Conservation (phyloP, 1,284 basidiomycete genomes). For the Ceratobasidium sp. region DNA sequence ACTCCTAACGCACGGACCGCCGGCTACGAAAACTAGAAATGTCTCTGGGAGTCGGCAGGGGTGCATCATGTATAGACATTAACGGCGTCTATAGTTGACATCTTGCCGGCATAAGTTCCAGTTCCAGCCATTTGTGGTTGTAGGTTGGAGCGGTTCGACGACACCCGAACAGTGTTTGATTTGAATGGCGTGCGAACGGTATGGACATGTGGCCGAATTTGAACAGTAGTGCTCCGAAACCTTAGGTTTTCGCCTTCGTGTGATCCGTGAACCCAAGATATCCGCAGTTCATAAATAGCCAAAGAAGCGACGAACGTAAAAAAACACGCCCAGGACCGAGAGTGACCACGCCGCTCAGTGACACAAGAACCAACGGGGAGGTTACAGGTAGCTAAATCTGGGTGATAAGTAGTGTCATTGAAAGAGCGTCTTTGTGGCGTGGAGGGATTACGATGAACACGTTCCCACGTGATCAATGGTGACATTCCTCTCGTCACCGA, state of each 20-base stretch:
- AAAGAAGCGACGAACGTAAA: background rate
- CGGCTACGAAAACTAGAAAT: background rate
- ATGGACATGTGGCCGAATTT: background rate
- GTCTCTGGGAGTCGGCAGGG: background rate
- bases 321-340: too few relatives aligned
- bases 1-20: background rate
- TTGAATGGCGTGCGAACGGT: background rate
- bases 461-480: conserved; percentile 6
- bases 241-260: background rate
- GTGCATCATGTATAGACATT: background rate
- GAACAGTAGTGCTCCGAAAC: too few relatives aligned
- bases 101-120: background rate
- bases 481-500: background rate
- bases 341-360: too few relatives aligned
- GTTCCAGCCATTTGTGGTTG: background rate
- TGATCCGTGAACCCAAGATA: background rate
- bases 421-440: too few relatives aligned
- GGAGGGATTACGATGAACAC: background rate
- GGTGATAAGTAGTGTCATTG: too few relatives aligned
- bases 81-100: background rate
- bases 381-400: too few relatives aligned
- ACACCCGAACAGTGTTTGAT: background rate
- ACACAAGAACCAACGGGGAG: too few relatives aligned
- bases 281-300: background rate
- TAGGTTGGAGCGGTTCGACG: background rate